Conservation (phyloP, 202 grass and related monocot genomes). For the Panicum virgatum region DNA sequence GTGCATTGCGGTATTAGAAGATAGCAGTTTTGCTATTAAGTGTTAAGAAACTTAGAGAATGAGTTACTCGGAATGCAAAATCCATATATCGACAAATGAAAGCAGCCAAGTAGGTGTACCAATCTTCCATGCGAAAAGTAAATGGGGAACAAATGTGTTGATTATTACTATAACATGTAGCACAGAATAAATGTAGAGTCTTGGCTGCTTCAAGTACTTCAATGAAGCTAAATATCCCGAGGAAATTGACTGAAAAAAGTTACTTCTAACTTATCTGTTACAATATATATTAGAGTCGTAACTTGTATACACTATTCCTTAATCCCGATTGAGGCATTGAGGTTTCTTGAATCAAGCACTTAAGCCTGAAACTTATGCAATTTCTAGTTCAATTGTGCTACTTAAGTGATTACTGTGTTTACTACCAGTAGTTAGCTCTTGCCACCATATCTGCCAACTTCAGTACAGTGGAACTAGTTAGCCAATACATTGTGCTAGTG, state of each 20-base stretch:
- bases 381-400: not conserved
- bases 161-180: constrained; percentile 1
- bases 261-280: not conserved
- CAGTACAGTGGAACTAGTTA: constrained; percentile 1
- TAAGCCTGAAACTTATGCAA: not conserved
- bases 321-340: not conserved
- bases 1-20: not conserved
- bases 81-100: not conserved
- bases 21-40: constrained; percentile 6
- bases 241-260: constrained; percentile 5
- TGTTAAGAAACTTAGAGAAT: not conserved
- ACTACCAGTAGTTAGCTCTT: not conserved
- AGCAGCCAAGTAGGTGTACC: not conserved
- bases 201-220: constrained; percentile 14
- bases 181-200: not conserved
- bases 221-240: not conserved
- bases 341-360: constrained; percentile 7
- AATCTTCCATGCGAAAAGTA: constrained; percentile 7
- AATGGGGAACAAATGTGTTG: not conserved
- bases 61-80: not conserved
- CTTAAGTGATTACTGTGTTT: not conserved
- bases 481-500: not conserved
- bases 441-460: constrained; percentile 19
- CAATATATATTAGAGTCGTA: not conserved
- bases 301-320: not conserved